These are phyloP conservation scores for Pouteria glomerata DNA, from an alignment of 148 eudicot species.

Conservation along the genomic window DNA sequence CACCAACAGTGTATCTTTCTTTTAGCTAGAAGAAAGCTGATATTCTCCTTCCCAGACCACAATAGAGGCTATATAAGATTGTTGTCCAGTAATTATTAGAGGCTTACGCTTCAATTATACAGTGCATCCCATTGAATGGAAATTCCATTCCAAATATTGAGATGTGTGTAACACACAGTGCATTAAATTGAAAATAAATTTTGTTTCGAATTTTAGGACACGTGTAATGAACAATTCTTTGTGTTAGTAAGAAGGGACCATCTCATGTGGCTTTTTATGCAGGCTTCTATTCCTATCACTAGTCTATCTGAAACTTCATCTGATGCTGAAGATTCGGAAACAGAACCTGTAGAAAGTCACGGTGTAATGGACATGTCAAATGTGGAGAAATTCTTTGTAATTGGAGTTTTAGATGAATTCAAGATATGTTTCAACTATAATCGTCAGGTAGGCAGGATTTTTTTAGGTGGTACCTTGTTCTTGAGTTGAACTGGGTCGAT, in stretches of 20 bases:
- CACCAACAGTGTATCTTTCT: not conserved
- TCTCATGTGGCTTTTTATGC: conserved; percentile 10
- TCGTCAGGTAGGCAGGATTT: conserved; percentile 40
- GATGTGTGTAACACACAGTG: no score
- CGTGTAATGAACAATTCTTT: no score
- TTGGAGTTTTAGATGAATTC: conserved; percentile 84
- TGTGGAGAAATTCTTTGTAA: conserved; percentile 64
- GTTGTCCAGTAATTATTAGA: not conserved
- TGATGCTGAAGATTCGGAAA: conserved; percentile 67
- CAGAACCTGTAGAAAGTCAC: conserved; percentile 27
- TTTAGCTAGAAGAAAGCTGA: not conserved
- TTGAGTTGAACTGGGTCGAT: conserved; percentile 8
- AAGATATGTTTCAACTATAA: conserved; percentile 69
- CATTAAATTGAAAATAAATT: not conserved
- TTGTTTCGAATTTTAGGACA: not conserved
- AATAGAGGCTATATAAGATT: not conserved
- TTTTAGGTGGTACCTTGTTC: conserved; percentile 9
- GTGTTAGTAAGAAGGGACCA: not conserved
- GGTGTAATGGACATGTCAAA: conserved; percentile 33
- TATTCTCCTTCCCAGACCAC: not conserved
- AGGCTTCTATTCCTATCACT: conserved; percentile 78
- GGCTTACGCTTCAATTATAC: no score
- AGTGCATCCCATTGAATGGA: no score
- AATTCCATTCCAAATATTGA: no score
- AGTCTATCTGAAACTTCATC: conserved; percentile 77